Conservation (phyloP, 148 eudicot species). For the Chenopodium suecicum region DNA sequence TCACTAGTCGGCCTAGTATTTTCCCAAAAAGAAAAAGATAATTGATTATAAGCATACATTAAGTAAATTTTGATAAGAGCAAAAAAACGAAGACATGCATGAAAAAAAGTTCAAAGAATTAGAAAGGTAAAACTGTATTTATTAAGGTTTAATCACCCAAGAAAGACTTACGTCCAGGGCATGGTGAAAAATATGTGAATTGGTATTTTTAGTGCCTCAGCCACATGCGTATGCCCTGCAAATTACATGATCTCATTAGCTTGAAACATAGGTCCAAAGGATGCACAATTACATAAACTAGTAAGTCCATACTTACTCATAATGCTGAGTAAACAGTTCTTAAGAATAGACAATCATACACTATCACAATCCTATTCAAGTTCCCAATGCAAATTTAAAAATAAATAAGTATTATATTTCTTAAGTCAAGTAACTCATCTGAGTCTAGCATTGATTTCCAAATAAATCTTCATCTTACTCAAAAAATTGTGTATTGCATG, state of each 20-base stretch:
- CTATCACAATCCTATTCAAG: background rate
- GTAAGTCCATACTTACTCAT: background rate
- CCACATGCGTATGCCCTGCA: conserved; percentile 95
- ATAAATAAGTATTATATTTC: background rate
- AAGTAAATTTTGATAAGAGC: background rate
- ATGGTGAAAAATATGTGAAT: conserved; percentile 93
- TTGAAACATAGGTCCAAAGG: background rate
- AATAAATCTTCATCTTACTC: background rate
- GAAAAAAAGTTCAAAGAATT: background rate
- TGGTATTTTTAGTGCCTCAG: conserved; percentile 90
- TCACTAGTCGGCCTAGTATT: conserved; percentile 84
- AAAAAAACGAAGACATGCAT: conserved; percentile 14
- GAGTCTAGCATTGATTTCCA: background rate
- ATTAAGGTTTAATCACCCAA: conserved; percentile 24
- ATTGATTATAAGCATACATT: conserved; percentile 11
- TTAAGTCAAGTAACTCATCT: background rate
- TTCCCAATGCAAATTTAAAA: background rate
- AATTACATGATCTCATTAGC: conserved; percentile 16
- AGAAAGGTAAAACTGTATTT: background rate
- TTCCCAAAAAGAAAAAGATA: background rate
- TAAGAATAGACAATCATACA: too few relatives aligned
- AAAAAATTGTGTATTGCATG: background rate
- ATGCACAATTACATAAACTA: background rate
- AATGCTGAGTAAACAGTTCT: background rate
- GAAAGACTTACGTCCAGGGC: conserved; percentile 99